A percentile compares a stretch with the other conserved stretches of the same genome.
These are phyloP conservation scores for Sugiyamaella valdiviana DNA, from an alignment of 805 yeast genomes.

Conservation along the genomic window DNA sequence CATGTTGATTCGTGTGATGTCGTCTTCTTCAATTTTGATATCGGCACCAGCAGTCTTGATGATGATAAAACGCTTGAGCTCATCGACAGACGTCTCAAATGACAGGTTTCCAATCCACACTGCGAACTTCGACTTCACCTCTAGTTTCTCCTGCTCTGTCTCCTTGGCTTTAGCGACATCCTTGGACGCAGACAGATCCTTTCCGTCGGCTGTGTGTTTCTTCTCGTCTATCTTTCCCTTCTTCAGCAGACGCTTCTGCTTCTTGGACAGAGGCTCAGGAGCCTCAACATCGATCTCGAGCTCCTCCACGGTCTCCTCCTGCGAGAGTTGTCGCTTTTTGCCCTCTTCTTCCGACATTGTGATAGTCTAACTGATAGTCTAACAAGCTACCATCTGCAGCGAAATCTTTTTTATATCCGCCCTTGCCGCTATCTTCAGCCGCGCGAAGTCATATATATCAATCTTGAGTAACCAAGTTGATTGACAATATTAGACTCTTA, in stretches of 20 bases:
- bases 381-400: too few relatives aligned
- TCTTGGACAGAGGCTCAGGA: conserved; percentile 81
- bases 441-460: neutral
- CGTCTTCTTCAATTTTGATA: conserved; percentile 37
- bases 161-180: conserved; percentile 29
- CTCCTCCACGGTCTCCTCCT: conserved; percentile 23
- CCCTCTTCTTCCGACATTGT: neutral
- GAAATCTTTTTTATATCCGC: neutral
- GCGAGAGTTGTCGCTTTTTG: conserved; percentile 6
- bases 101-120: conserved; percentile 95
- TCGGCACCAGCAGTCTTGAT: conserved; percentile 36
- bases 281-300: conserved; percentile 41
- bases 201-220: conserved; percentile 38
- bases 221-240: conserved; percentile 43
- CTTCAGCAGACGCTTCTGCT: conserved; percentile 80
- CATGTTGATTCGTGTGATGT: conserved; percentile 69
- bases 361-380: too few relatives aligned
- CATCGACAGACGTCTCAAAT: conserved; percentile 75
- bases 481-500: too few relatives aligned
- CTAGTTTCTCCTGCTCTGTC: conserved; percentile 35
- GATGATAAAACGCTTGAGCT: conserved; percentile 56
- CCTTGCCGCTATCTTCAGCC: neutral
- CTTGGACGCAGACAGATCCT: conserved; percentile 23
- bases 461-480: too few relatives aligned
- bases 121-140: conserved; percentile 49